These are phyloP conservation scores for Fusarium sororula DNA, from an alignment of 2,329 filamentous ascomycete species.

Conservation along the genomic window DNA sequence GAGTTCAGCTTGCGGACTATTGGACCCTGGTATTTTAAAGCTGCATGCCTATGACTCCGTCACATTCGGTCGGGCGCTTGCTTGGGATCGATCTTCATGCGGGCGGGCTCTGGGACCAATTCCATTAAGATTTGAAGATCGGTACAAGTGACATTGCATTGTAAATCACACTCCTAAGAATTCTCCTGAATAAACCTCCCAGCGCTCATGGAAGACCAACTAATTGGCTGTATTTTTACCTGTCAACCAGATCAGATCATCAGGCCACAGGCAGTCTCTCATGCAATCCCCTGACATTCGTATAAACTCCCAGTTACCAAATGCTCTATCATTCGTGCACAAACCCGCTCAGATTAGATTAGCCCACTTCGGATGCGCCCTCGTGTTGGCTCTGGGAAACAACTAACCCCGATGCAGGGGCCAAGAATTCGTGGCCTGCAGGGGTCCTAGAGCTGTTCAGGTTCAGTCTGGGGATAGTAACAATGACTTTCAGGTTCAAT, in stretches of 20 bases:
- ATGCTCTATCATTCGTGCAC: background rate
- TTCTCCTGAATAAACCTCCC: rapidly evolving
- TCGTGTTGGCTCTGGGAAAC: background rate
- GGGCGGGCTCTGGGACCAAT: rapidly evolving
- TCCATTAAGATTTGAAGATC: no score
- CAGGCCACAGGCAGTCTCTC: background rate
- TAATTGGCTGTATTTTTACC: background rate
- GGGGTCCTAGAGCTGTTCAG: background rate
- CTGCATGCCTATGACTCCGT: background rate
- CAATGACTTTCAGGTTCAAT: rapidly evolving
- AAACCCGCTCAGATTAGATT: background rate
- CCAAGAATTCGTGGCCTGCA: no score
- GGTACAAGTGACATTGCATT: no score
- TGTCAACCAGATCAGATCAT: background rate
- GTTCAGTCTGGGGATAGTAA: background rate
- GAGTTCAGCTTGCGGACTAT: background rate
- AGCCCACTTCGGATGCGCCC: background rate
- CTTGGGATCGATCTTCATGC: rapidly evolving
- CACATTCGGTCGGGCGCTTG: background rate
- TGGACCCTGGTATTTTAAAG: background rate
- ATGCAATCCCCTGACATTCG: background rate
- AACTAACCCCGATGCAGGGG: background rate
- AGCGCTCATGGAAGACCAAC: background rate
- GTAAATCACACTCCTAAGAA: background rate
- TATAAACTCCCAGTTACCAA: background rate